Percentiles rank a stretch among this genome's conserved stretches.
These are phyloP conservation scores for Chlorokybus atmophyticus DNA, from an alignment of 139 green algal genomes.

Conservation along the genomic window DNA sequence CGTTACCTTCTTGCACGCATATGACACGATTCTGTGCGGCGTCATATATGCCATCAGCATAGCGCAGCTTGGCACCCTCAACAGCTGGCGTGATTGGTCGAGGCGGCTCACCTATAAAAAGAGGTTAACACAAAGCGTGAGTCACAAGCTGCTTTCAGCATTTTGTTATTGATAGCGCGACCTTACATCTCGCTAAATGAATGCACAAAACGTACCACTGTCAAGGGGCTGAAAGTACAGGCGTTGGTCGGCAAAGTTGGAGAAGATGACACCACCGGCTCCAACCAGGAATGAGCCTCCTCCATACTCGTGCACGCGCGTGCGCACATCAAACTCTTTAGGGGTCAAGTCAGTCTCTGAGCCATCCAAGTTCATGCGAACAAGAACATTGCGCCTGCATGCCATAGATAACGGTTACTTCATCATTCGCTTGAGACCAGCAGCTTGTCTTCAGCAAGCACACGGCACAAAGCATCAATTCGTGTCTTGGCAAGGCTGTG, in stretches of 20 bases:
- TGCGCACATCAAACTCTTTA: slow-evolving; percentile 51
- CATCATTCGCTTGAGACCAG: neutral
- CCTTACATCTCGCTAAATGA: too few species aligned
- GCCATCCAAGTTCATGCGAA: slow-evolving; percentile 25
- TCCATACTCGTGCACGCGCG: slow-evolving; percentile 55
- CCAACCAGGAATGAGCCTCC: slow-evolving; percentile 35
- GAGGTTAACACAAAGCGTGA: too few species aligned
- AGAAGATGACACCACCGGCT: slow-evolving; percentile 38
- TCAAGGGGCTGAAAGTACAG: slow-evolving; percentile 49
- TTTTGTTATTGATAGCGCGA: too few species aligned
- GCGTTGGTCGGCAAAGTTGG: slow-evolving; percentile 59
- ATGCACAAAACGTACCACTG: too few species aligned
- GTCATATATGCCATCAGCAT: too few species aligned
- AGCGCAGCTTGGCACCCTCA: too few species aligned
- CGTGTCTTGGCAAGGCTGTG: too few species aligned
- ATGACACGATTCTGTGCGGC: too few species aligned
- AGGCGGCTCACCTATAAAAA: too few species aligned
- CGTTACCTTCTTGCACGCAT: too few species aligned
- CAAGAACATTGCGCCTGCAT: slow-evolving; percentile 39
- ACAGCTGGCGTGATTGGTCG: too few species aligned
- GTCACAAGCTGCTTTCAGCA: too few species aligned
- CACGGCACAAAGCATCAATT: neutral
- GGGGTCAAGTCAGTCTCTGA: slow-evolving; percentile 43
- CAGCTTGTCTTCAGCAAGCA: neutral
- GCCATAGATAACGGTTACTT: neutral